Evolutionary conservation across 805 yeast genomes (phyloP).

Genomic region (Maudiozyma barnettii): DNA sequence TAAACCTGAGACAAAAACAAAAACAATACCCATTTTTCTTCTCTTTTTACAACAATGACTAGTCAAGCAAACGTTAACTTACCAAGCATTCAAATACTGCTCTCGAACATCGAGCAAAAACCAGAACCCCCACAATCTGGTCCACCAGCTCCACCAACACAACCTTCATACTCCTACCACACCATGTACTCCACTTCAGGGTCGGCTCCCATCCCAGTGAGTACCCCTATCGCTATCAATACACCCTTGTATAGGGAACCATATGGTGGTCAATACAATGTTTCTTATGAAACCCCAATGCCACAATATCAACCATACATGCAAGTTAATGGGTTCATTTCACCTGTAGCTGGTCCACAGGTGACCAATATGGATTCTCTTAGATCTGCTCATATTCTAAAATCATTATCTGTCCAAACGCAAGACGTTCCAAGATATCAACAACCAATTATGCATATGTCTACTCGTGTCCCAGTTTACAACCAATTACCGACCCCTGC

Average conservation of each 20-base stretch:
- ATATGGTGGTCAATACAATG: neutral
- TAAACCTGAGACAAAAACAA: neutral
- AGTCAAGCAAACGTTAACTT: neutral
- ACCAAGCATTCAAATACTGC: neutral
- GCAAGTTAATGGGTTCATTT: neutral
- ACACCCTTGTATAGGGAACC: neutral
- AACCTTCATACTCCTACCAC: neutral
- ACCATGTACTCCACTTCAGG: neutral
- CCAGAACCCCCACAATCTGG: neutral
- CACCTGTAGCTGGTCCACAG: neutral
- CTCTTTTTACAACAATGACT: neutral
- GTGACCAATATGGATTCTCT: neutral
- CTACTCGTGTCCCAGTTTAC: neutral
- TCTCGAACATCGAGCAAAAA: neutral
- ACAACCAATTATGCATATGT: neutral
- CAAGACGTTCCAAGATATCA: neutral
- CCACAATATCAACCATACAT: neutral
- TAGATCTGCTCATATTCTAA: conserved; percentile 1
- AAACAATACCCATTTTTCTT: neutral
- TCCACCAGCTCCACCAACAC: neutral
- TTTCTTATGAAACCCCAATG: neutral
- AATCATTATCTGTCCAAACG: neutral
- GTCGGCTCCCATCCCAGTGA: neutral
- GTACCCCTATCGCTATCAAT: neutral
- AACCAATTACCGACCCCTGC: neutral